phyloP scores from a whole-genome alignment of 257 asterid species.

The Solanum appendiculatum region DNA sequence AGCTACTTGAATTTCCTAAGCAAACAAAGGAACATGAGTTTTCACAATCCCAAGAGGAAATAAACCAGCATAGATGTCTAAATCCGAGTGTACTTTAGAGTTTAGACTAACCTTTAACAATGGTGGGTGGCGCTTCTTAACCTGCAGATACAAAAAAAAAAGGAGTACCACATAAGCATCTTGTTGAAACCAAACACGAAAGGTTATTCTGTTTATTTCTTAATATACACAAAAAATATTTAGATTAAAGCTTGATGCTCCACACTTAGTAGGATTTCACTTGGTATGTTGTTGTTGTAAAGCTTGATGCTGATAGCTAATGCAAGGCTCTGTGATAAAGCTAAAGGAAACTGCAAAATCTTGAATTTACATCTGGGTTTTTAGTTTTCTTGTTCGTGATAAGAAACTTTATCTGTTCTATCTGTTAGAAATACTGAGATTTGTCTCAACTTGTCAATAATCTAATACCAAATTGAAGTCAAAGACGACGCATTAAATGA shows the following conservation, averaged over 20 bases:
- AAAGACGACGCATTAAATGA: neutral
- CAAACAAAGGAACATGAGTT: neutral
- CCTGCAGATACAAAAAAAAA: constrained; percentile 34
- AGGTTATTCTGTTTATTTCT: neutral
- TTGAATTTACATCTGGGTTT: neutral
- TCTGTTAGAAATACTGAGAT: neutral
- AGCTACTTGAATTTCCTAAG: neutral
- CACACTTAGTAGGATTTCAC: neutral
- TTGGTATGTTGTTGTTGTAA: neutral
- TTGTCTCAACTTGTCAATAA: neutral
- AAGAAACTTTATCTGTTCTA: neutral
- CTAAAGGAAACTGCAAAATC: neutral
- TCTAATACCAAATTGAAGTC: neutral
- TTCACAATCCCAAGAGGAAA: neutral
- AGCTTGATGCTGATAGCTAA: neutral
- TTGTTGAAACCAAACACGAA: neutral
- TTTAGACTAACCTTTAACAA: constrained; percentile 49
- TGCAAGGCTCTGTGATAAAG: neutral
- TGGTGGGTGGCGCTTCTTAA: constrained; percentile 73
- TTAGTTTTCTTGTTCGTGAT: neutral
- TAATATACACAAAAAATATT: neutral
- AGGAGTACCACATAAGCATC: neutral
- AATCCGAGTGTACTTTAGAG: neutral
- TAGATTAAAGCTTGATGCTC: neutral
- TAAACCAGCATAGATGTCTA: neutral